A percentile compares a stretch with the other conserved stretches of the same genome.
Evolutionary conservation across 73 alveolate species (phyloP).

Genomic region (Urostyla sp.): DNA sequence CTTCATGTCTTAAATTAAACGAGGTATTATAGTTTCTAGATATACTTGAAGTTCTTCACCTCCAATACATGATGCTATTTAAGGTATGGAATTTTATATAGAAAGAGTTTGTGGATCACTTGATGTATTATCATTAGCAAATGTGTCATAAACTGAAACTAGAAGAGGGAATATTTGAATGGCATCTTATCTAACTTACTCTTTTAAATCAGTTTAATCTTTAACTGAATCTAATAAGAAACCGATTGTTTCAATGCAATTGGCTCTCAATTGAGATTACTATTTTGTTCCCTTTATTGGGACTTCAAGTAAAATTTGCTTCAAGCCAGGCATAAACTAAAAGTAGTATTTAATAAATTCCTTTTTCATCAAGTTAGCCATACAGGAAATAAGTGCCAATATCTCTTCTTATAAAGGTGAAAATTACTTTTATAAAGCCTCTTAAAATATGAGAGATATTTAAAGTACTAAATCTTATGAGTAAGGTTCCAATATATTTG

Average conservation of each 20-base stretch:
- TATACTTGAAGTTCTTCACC: slow-evolving; percentile 61
- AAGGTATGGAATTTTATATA: slow-evolving; percentile 54
- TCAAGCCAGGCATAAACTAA: slow-evolving; percentile 67
- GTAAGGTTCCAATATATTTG: slow-evolving; percentile 65
- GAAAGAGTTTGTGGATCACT: slow-evolving; percentile 65
- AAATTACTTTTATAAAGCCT: slow-evolving; percentile 64
- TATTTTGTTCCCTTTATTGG: slow-evolving; percentile 60
- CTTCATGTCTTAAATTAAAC: slow-evolving; percentile 45
- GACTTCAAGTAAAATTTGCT: slow-evolving; percentile 28
- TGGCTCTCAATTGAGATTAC: slow-evolving; percentile 61
- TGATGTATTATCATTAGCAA: too few species aligned
- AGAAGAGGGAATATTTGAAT: neutral
- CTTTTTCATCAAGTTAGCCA: slow-evolving; percentile 55
- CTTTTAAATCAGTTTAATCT: slow-evolving; percentile 21
- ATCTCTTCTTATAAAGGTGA: slow-evolving; percentile 78
- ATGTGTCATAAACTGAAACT: too few species aligned
- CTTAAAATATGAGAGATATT: slow-evolving; percentile 60
- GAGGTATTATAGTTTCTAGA: slow-evolving; percentile 60
- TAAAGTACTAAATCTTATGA: slow-evolving; percentile 60
- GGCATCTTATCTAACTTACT: slow-evolving; percentile 21
- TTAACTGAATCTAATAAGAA: slow-evolving; percentile 43
- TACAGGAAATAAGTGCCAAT: slow-evolving; percentile 53
- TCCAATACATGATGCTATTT: slow-evolving; percentile 58
- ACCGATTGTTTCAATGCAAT: slow-evolving; percentile 65
- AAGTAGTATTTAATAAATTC: slow-evolving; percentile 54